Conservation (phyloP, 2,329 filamentous ascomycete genomes). For the Sporothrix protearum region DNA sequence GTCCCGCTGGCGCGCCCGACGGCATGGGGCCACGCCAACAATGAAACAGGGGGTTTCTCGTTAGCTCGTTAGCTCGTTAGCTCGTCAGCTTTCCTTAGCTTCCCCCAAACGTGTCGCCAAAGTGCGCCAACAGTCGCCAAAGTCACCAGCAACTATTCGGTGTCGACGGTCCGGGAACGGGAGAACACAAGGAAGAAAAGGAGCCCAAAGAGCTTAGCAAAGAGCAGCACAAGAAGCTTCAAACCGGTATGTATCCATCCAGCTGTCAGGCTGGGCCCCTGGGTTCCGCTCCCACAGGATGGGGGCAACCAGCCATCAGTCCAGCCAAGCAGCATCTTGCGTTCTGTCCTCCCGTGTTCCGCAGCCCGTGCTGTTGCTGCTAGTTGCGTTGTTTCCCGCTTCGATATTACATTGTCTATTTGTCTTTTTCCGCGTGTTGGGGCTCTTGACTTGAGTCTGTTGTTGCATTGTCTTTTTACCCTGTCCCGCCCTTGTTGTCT, state of each 20-base stretch:
- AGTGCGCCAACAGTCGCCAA: neutral
- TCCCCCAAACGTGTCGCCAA: neutral
- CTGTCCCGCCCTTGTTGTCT: neutral
- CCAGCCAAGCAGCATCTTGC: neutral
- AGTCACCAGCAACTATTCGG: slow-evolving; percentile 36
- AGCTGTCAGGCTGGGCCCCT: neutral
- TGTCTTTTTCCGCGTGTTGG: neutral
- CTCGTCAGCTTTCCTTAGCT: neutral
- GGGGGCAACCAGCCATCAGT: neutral
- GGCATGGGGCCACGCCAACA: slow-evolving; percentile 8
- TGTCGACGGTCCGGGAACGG: slow-evolving; percentile 52
- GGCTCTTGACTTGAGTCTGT: neutral
- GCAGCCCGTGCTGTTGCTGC: neutral
- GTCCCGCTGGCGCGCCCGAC: slow-evolving; percentile 15
- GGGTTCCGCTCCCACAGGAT: slow-evolving; percentile 18
- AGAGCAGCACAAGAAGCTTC: neutral
- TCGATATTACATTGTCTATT: neutral
- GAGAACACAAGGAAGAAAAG: slow-evolving; percentile 29
- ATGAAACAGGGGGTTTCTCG: neutral
- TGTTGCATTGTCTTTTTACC: neutral
- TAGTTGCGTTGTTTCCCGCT: slow-evolving; percentile 1
- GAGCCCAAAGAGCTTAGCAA: neutral
- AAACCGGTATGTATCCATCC: slow-evolving; percentile 12
- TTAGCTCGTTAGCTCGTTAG: slow-evolving; percentile 9
- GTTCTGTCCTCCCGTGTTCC: neutral